Conservation (phyloP, 176 grass and related monocot species). For the Oryza meridionalis region DNA sequence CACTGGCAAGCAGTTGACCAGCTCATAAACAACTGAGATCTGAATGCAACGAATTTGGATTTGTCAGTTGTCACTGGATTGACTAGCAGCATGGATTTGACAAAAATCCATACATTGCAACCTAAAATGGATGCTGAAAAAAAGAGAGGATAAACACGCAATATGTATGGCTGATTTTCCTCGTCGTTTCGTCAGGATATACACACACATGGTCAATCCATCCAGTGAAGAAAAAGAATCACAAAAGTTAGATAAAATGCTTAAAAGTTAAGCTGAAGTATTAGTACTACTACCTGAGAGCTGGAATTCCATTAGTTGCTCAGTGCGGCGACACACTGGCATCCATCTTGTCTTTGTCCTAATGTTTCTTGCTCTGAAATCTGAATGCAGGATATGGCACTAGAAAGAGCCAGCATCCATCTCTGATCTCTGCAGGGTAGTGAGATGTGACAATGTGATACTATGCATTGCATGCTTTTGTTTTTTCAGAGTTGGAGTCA, state of each 20-base stretch:
- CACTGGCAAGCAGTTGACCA: conserved; percentile 31
- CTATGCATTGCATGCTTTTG: not conserved
- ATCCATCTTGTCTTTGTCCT: conserved; percentile 20
- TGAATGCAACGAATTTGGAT: not conserved
- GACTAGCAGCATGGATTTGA: not conserved
- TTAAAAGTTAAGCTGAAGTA: not conserved
- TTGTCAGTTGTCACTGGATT: conserved; percentile 8
- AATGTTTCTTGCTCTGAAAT: conserved; percentile 13
- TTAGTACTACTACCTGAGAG: not conserved
- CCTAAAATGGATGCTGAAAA: conserved; percentile 1
- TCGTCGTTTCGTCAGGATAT: not conserved
- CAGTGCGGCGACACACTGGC: conserved; percentile 24
- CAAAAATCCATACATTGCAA: not conserved
- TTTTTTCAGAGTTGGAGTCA: not conserved
- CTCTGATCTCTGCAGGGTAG: not conserved
- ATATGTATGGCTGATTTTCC: not conserved
- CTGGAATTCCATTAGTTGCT: conserved; percentile 25
- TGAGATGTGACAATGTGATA: not conserved
- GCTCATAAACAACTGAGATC: not conserved
- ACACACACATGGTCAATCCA: not conserved
- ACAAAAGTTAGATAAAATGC: not conserved
- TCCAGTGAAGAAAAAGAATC: not conserved
- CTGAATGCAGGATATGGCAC: conserved; percentile 13
- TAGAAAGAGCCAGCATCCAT: not conserved
- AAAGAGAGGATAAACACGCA: not conserved